Evolutionary conservation across 148 eudicot genomes (phyloP), one percentile per base, ranked within the genome.

Genomic region (Salicornia ramosissima): DNA sequence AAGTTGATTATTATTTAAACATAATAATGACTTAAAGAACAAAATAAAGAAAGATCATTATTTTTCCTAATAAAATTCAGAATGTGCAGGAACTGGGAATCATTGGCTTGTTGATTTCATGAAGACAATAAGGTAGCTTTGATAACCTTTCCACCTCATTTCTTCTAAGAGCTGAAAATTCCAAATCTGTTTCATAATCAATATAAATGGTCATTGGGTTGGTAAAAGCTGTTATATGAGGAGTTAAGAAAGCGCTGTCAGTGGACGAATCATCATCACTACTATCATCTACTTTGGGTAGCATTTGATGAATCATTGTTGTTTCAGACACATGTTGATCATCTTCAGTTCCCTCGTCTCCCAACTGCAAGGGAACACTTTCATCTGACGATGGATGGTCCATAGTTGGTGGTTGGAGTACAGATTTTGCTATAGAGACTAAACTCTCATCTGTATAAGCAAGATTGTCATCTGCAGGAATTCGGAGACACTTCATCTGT

Each of bases 81-180:
- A 4, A 45, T 6, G 49, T 10, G 13, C 6, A 45, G 49, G 13
- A 13, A 13, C 15, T 10, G 13, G 49, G 2, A 1, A 45, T 10
- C 13, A 45, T 10, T 5, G 52, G 52, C 52, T 49, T 16, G 52
- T 49, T 49, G 21, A 49, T 6, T 49, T 49, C 52, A 16, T 49
- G 52, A 16, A 49, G 52, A 49, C 52, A 49, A 16, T 49, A 49
- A 49, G 52, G 52, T 49, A 49, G 52, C 52, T 49, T 49, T n/a
- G 52, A 49, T 49, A 49, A 49, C 52, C 52, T 49, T 16, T 49
- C 52, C 5, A 49, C 52, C 52, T 49, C 52, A 49, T 49, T 49
- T 49, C 6, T 49, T 49, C 52, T 49, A 49, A 2, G 52, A 49
- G 21, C 5, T 15, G 0, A 6, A 49, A 49, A 49, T 6, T 49